Evolutionary conservation across 1,139 yeast species (phyloP).

Genomic region (Protomyces lactucae-debilis): DNA sequence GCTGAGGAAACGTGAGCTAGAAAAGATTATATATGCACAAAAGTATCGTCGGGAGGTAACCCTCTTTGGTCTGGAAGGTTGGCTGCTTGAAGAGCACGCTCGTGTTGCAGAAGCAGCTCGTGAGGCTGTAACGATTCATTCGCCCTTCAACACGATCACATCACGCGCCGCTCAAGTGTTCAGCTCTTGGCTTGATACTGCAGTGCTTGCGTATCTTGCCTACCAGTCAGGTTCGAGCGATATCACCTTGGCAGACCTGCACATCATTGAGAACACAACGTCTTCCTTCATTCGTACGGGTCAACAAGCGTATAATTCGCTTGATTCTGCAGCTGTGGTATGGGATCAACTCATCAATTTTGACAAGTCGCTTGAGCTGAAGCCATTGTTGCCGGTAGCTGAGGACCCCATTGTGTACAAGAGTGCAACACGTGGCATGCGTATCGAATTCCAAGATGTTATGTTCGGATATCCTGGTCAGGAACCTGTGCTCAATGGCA

Average conservation of each 20-base stretch:
- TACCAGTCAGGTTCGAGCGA: slow-evolving; percentile 1
- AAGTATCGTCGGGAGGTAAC: slow-evolving; percentile 8
- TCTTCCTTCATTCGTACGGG: slow-evolving; percentile 3
- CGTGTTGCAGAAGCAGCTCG: background rate
- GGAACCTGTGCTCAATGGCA: slow-evolving; percentile 6
- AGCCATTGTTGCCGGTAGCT: slow-evolving; percentile 1
- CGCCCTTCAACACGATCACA: background rate
- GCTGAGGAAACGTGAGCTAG: background rate
- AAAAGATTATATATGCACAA: background rate
- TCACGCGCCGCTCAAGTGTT: background rate
- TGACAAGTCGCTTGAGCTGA: slow-evolving; percentile 11
- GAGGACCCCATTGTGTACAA: background rate
- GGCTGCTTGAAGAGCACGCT: background rate
- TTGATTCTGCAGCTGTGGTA: background rate
- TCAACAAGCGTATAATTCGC: background rate
- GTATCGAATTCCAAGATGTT: slow-evolving; percentile 9
- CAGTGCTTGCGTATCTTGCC: slow-evolving; percentile 8
- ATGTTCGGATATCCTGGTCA: slow-evolving; percentile 4
- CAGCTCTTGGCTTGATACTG: slow-evolving; percentile 3
- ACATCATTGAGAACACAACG: slow-evolving; percentile 17
- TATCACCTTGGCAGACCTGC: slow-evolving; percentile 13
- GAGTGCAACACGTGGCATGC: background rate
- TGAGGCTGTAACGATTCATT: background rate
- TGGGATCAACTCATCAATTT: slow-evolving; percentile 1
- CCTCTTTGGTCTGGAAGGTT: slow-evolving; percentile 2